Conservation (phyloP, 345 rosid genomes). For the Psidium friedrichsthalianum region DNA sequence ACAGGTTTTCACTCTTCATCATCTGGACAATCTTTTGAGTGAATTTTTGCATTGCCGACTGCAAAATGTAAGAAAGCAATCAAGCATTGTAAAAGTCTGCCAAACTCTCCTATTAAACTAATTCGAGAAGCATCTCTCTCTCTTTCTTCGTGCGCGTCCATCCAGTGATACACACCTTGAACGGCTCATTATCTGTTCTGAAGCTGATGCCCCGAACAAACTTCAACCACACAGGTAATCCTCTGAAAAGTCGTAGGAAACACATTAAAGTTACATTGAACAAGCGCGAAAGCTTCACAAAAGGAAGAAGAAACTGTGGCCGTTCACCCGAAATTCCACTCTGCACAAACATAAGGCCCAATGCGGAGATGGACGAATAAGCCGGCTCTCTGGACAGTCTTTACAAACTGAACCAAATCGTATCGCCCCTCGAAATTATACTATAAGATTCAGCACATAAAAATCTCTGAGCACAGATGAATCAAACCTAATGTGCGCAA, state of each 20-base stretch:
- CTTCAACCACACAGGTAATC: constrained; percentile 85
- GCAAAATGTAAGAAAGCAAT: not conserved
- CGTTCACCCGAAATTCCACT: constrained; percentile 67
- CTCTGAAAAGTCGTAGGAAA: constrained; percentile 18
- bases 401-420: constrained; percentile 49
- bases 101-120: not conserved
- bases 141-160: not conserved
- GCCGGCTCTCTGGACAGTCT: constrained; percentile 40
- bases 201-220: constrained; percentile 72
- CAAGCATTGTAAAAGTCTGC: not conserved
- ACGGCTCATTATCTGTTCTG: constrained; percentile 79
- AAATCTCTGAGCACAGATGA: not conserved
- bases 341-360: constrained; percentile 67
- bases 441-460: constrained; percentile 6
- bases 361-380: constrained; percentile 57
- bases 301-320: not conserved
- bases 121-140: not conserved
- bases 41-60: constrained; percentile 28
- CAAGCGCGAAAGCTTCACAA: not conserved
- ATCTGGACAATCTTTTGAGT: constrained; percentile 24
- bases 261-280: not conserved
- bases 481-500: not conserved
- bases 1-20: constrained; percentile 26
- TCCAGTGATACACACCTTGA: constrained; percentile 37
- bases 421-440: constrained; percentile 51